These are phyloP conservation scores for Arthrinium puccinioides DNA, from an alignment of 2,329 filamentous ascomycete species.

Conservation along the genomic window DNA sequence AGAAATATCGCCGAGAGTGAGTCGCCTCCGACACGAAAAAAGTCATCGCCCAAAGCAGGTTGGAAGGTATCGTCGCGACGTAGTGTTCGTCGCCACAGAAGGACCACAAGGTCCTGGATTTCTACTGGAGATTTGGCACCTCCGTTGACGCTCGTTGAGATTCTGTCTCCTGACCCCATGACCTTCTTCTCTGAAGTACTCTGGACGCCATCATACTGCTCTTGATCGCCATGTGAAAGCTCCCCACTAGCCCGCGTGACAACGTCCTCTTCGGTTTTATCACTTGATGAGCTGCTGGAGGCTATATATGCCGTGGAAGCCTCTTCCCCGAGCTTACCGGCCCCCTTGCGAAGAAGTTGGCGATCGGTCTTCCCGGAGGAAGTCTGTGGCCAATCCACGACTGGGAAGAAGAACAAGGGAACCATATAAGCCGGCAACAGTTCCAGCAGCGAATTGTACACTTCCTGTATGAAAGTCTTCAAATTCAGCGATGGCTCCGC, in stretches of 20 bases:
- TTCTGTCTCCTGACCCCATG: no score
- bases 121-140: no score
- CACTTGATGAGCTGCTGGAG: no score
- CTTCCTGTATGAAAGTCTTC: neutral
- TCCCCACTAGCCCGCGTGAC: no score
- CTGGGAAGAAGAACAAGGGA: conserved; percentile 2
- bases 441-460: neutral
- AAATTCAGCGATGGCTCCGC: neutral
- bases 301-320: no score
- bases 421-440: conserved; percentile 6
- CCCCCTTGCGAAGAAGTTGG: no score
- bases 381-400: conserved; percentile 4
- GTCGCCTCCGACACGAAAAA: conserved; percentile 24
- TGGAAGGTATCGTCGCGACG: neutral
- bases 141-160: no score
- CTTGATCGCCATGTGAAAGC: no score
- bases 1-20: conserved; percentile 29
- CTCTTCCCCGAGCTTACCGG: no score
- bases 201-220: neutral
- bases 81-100: neutral
- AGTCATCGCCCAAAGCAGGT: conserved; percentile 5
- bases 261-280: no score
- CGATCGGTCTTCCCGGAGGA: conserved; percentile 7
- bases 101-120: neutral
- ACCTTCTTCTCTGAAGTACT: neutral